A percentile compares a stretch with the other conserved stretches of the same genome.
phyloP scores from a whole-genome alignment of 2,329 filamentous ascomycete genomes.

The Hymenoscyphus repandus region DNA sequence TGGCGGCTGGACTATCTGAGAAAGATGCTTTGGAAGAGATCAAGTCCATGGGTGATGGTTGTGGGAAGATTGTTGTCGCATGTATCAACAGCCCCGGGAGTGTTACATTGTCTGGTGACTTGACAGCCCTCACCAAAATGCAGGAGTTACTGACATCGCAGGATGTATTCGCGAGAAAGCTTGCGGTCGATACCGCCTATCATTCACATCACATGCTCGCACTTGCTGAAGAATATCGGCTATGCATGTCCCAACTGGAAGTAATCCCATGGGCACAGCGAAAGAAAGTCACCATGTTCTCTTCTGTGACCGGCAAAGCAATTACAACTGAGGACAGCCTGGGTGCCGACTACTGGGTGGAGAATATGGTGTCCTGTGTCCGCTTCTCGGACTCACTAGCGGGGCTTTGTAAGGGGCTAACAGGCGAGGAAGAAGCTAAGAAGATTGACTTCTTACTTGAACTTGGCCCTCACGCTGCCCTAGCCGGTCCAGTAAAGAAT shows the following conservation, averaged over 20 bases:
- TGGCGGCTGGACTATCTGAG: slow-evolving; percentile 40
- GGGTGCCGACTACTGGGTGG: slow-evolving; percentile 38
- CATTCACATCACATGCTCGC: slow-evolving; percentile 33
- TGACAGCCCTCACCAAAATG: slow-evolving; percentile 8
- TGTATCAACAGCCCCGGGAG: slow-evolving; percentile 25
- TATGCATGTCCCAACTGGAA: neutral
- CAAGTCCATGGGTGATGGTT: no score
- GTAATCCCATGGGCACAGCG: neutral
- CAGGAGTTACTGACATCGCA: slow-evolving; percentile 6
- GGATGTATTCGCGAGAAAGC: slow-evolving; percentile 30
- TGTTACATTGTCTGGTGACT: slow-evolving; percentile 20
- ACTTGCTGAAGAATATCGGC: slow-evolving; percentile 24
- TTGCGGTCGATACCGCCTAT: slow-evolving; percentile 36
- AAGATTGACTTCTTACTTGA: slow-evolving; percentile 1
- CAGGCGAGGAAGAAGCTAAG: neutral
- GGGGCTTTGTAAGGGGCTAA: neutral
- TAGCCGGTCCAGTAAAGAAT: slow-evolving; percentile 1
- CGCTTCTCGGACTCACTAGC: slow-evolving; percentile 27
- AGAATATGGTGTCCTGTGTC: slow-evolving; percentile 40
- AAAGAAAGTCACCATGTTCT: neutral
- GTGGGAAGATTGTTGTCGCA: slow-evolving; percentile 28
- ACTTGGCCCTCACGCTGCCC: slow-evolving; percentile 8
- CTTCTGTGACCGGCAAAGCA: slow-evolving; percentile 1
- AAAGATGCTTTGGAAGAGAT: slow-evolving; percentile 9
- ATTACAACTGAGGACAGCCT: neutral